Evolutionary conservation across 2,329 filamentous ascomycete genomes (phyloP).

Genomic region (Colletotrichum sp.): DNA sequence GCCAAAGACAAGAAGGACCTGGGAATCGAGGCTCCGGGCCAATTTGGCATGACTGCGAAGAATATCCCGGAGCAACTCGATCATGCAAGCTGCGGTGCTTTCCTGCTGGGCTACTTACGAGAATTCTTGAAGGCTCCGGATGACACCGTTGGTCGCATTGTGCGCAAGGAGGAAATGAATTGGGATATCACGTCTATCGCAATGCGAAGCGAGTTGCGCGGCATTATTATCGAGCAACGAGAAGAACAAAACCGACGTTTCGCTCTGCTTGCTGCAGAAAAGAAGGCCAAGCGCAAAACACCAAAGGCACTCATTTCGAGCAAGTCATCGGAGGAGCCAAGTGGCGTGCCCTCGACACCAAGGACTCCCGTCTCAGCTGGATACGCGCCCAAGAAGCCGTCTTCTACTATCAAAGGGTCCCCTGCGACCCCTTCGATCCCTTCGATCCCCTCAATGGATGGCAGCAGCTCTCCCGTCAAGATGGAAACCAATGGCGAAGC

Average conservation of each 20-base stretch:
- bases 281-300: slow-evolving; percentile 37
- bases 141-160: slow-evolving; percentile 68
- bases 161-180: slow-evolving; percentile 58
- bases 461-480: neutral
- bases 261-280: slow-evolving; percentile 40
- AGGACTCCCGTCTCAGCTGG: slow-evolving; percentile 2
- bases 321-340: neutral
- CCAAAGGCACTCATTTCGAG: slow-evolving; percentile 23
- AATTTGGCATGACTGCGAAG: slow-evolving; percentile 68
- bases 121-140: slow-evolving; percentile 81
- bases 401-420: slow-evolving; percentile 13
- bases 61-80: slow-evolving; percentile 83
- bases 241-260: slow-evolving; percentile 63
- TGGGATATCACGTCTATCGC: slow-evolving; percentile 62
- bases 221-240: slow-evolving; percentile 69
- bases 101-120: slow-evolving; percentile 81
- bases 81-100: slow-evolving; percentile 88
- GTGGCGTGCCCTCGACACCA: neutral
- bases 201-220: slow-evolving; percentile 70
- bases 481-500: neutral
- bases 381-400: slow-evolving; percentile 19
- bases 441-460: neutral
- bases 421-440: neutral
- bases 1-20: slow-evolving; percentile 64
- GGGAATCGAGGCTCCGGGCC: slow-evolving; percentile 38